Evolutionary conservation across 768 basidiomycete genomes (phyloP).

Genomic region (Leccinum imitatum): DNA sequence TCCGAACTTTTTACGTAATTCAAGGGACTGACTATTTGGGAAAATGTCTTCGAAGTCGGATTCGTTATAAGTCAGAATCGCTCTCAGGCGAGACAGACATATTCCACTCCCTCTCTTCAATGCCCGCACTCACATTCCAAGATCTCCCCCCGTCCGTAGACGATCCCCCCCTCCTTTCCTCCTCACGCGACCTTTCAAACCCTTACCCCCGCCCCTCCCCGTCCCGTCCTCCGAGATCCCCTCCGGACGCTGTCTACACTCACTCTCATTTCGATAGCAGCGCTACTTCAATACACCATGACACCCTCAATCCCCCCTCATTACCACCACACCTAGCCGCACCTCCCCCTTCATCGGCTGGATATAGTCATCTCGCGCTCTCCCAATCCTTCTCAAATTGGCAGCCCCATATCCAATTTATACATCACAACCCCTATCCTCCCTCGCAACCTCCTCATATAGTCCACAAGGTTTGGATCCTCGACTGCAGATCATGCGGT

Average conservation of each 20-base stretch:
- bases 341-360: slow-evolving; percentile 20
- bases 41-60: slow-evolving; percentile 25
- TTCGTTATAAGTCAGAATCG: slow-evolving; percentile 30
- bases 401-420: slow-evolving; percentile 35
- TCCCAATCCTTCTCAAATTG: slow-evolving; percentile 24
- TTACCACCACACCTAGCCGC: slow-evolving; percentile 12
- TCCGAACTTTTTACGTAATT: slow-evolving; percentile 27
- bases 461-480: slow-evolving; percentile 75
- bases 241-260: slow-evolving; percentile 15
- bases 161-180: background rate
- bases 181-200: slow-evolving; percentile 10
- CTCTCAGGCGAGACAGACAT: slow-evolving; percentile 37
- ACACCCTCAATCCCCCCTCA: slow-evolving; percentile 16
- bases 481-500: slow-evolving; percentile 73
- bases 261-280: slow-evolving; percentile 29
- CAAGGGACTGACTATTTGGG: slow-evolving; percentile 27
- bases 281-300: slow-evolving; percentile 11
- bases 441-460: slow-evolving; percentile 40
- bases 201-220: slow-evolving; percentile 24
- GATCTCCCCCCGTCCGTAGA: slow-evolving; percentile 8
- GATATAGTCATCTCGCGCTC: slow-evolving; percentile 29
- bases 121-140: slow-evolving; percentile 32
- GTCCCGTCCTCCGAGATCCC: slow-evolving; percentile 19
- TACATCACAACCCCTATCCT: slow-evolving; percentile 43
- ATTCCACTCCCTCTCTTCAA: slow-evolving; percentile 26